Evolutionary conservation across 2,329 filamentous ascomycete genomes (phyloP).

Genomic region (Trichoderma koningii): DNA sequence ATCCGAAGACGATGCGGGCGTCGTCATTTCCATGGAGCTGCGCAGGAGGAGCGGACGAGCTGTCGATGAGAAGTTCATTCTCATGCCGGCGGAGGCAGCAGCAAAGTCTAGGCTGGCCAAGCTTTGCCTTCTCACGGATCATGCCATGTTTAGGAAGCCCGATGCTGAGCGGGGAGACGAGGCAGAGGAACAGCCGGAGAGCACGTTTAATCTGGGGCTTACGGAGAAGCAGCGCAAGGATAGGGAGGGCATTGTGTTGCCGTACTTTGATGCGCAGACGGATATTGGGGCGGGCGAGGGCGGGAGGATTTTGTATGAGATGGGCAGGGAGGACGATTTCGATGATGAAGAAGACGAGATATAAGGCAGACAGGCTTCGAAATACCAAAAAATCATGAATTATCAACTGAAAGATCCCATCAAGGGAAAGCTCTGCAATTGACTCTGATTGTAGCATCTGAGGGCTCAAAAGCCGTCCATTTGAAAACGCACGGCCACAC

Average conservation of each 20-base stretch:
- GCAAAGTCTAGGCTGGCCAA: conserved; percentile 30
- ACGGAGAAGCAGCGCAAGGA: conserved; percentile 89
- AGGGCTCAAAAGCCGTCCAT: neutral
- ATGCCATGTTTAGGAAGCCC: conserved; percentile 65
- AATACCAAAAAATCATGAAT: neutral
- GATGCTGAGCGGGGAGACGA: conserved; percentile 40
- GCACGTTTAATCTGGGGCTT: conserved; percentile 82
- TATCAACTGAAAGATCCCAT: neutral
- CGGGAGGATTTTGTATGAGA: conserved; percentile 92
- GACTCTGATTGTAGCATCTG: too few relatives aligned
- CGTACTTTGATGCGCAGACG: conserved; percentile 95
- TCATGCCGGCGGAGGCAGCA: conserved; percentile 38
- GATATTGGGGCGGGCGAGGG: conserved; percentile 78
- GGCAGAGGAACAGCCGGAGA: conserved; percentile 60
- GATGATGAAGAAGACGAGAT: conserved; percentile 96
- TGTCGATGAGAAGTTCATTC: conserved; percentile 68
- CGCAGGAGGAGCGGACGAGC: conserved; percentile 78
- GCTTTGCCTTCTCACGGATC: conserved; percentile 70
- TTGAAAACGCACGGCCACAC: neutral
- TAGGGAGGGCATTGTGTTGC: conserved; percentile 84
- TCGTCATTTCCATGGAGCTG: conserved; percentile 85
- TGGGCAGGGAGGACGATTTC: conserved; percentile 95
- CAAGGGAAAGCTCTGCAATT: neutral
- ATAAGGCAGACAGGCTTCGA: conserved; percentile 56
- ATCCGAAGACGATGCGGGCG: conserved; percentile 43